Conservation (phyloP, 2,329 filamentous ascomycete species). For the Pseudonectria foliicola region DNA sequence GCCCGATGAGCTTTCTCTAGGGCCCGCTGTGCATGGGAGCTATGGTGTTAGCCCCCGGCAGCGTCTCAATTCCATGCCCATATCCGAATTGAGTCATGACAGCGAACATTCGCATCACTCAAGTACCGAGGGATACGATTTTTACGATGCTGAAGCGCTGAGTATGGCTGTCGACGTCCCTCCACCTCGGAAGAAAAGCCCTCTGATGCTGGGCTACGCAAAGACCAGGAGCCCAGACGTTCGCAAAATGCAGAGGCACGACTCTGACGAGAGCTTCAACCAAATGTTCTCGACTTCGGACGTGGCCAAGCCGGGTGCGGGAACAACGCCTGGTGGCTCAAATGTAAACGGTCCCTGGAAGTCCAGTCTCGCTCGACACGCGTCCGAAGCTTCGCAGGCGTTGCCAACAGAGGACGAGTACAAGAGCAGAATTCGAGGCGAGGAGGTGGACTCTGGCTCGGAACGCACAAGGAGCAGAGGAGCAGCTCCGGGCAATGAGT, state of each 20-base stretch:
- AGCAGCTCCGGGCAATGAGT: constrained; percentile 17
- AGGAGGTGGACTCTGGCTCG: constrained; percentile 23
- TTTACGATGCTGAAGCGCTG: constrained; percentile 54
- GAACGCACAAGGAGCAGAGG: constrained; percentile 8
- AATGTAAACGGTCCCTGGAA: constrained; percentile 13
- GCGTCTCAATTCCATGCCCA: constrained; percentile 42
- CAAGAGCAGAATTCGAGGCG: constrained; percentile 39
- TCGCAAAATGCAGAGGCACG: constrained; percentile 34
- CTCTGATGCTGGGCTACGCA: constrained; percentile 27
- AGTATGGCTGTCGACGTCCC: constrained; percentile 48
- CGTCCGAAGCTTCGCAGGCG: constrained; percentile 19
- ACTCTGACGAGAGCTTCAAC: constrained; percentile 52
- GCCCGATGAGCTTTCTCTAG: constrained; percentile 43
- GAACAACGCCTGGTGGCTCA: constrained; percentile 4
- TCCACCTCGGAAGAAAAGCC: constrained; percentile 31
- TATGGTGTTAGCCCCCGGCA: constrained; percentile 31
- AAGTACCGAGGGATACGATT: constrained; percentile 57
- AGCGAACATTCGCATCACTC: constrained; percentile 41
- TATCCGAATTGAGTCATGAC: constrained; percentile 45
- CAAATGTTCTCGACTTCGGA: constrained; percentile 54
- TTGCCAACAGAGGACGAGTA: constrained; percentile 30
- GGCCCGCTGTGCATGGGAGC: constrained; percentile 37
- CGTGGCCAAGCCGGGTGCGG: constrained; percentile 25
- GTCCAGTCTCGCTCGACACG: constrained; percentile 22
- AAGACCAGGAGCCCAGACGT: constrained; percentile 19